Percentiles rank a stretch among this genome's conserved stretches.
phyloP scores from a whole-genome alignment of 495 filamentous ascomycete genomes.

The Penicillium lividum region DNA sequence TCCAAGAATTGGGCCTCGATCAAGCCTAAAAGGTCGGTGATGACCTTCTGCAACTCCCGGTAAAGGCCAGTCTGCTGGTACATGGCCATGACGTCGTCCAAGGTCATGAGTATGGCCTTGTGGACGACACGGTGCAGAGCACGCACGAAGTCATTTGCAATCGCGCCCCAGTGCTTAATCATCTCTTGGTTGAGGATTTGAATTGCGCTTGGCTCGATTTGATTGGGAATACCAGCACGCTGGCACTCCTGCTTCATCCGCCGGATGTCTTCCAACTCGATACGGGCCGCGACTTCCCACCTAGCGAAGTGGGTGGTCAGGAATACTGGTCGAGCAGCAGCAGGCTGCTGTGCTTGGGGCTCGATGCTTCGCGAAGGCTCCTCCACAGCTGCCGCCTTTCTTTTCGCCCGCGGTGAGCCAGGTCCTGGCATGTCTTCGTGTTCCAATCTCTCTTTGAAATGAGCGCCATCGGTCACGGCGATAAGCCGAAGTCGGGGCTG shows the following conservation, averaged over 20 bases:
- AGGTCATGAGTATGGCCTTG: conserved; percentile 28
- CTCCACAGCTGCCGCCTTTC: conserved; percentile 16
- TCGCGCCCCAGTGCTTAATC: conserved; percentile 41
- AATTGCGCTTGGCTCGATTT: conserved; percentile 44
- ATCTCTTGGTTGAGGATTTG: conserved; percentile 41
- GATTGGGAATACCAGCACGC: conserved; percentile 38
- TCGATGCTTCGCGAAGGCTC: not conserved
- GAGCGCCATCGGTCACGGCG: conserved; percentile 7
- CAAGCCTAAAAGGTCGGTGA: conserved; percentile 30
- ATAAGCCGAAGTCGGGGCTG: conserved; percentile 33
- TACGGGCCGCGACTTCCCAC: conserved; percentile 14
- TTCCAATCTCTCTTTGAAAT: conserved; percentile 14
- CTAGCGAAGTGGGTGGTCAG: conserved; percentile 17
- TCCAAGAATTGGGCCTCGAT: conserved; percentile 25
- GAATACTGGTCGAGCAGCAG: conserved; percentile 8
- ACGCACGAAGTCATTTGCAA: conserved; percentile 33
- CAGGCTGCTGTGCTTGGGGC: not conserved
- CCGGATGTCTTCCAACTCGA: conserved; percentile 4
- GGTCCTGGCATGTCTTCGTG: conserved; percentile 29
- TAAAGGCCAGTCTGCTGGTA: conserved; percentile 42
- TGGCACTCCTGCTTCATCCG: conserved; percentile 41
- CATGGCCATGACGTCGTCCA: conserved; percentile 35
- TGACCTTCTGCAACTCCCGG: conserved; percentile 29
- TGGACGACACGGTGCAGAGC: conserved; percentile 32
- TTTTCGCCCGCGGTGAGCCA: conserved; percentile 11